phyloP scores from a whole-genome alignment of 768 basidiomycete genomes.

The Ephemerocybe angulata region DNA sequence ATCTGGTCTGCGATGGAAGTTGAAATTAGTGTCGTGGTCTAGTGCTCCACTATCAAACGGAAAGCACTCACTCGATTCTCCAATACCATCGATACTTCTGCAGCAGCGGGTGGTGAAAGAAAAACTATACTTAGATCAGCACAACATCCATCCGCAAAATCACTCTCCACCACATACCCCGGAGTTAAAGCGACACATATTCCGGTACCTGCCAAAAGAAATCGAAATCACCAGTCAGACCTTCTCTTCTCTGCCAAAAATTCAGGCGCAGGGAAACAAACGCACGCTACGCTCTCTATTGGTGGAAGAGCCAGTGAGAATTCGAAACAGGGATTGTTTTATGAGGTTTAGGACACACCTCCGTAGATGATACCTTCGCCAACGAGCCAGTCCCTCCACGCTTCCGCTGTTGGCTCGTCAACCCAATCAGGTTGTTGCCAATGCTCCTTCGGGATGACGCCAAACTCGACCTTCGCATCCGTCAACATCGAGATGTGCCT shows the following conservation, averaged over 20 bases:
- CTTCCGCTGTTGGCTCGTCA: conserved; percentile 63
- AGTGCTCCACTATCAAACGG: background rate
- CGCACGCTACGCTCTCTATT: conserved; percentile 24
- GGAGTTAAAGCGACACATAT: conserved; percentile 76
- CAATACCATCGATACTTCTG: conserved; percentile 76
- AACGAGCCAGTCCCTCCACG: conserved; percentile 58
- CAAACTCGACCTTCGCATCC: conserved; percentile 42
- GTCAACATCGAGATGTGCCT: conserved; percentile 26
- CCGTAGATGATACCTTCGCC: conserved; percentile 43
- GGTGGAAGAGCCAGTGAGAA: conserved; percentile 20
- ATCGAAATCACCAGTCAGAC: too few species aligned
- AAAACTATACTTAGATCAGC: conserved; percentile 51
- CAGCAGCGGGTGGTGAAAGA: conserved; percentile 69
- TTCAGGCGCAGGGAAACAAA: too few species aligned
- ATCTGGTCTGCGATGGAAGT: conserved; percentile 48
- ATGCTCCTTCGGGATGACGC: conserved; percentile 61
- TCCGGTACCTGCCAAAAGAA: conserved; percentile 69
- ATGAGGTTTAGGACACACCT: conserved; percentile 20
- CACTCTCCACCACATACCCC: conserved; percentile 39
- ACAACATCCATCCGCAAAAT: conserved; percentile 19
- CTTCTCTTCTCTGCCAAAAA: too few species aligned
- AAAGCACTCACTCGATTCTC: conserved; percentile 42
- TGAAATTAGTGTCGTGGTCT: conserved; percentile 21
- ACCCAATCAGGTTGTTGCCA: conserved; percentile 81
- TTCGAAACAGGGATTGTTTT: background rate